phyloP scores from a whole-genome alignment of 2,329 filamentous ascomycete genomes.

The Botrytis byssoidea region DNA sequence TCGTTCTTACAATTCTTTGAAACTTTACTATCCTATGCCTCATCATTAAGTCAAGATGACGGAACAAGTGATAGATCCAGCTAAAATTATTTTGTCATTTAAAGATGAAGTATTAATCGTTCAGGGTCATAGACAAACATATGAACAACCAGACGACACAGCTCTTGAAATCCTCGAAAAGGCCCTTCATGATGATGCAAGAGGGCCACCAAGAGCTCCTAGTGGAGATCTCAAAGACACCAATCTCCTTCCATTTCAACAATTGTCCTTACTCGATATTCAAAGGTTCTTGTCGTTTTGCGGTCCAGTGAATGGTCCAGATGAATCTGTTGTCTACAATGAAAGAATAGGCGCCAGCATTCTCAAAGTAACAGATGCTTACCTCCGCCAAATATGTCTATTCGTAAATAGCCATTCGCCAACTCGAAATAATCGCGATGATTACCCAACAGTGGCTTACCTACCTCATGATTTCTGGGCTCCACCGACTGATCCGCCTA shows the following conservation, averaged over 20 bases:
- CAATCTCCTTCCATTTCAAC: slow-evolving; percentile 2
- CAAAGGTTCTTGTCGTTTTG: not conserved
- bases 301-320: not conserved
- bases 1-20: not conserved
- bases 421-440: not conserved
- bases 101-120: not conserved
- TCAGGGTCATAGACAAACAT: not conserved
- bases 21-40: not conserved
- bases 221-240: not conserved
- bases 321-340: not conserved
- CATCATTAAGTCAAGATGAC: not conserved
- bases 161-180: not conserved
- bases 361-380: slow-evolving; percentile 5
- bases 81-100: not conserved
- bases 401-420: slow-evolving; percentile 11
- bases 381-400: slow-evolving; percentile 1
- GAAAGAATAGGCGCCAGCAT: not conserved
- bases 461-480: slow-evolving; percentile 7
- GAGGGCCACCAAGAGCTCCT: not conserved
- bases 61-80: slow-evolving; percentile 10
- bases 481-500: not conserved
- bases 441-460: slow-evolving; percentile 10
- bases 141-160: not conserved
- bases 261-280: not conserved
- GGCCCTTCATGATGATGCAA: not conserved